Conservation (phyloP, 768 basidiomycete genomes). For the Lyophyllum decastes region DNA sequence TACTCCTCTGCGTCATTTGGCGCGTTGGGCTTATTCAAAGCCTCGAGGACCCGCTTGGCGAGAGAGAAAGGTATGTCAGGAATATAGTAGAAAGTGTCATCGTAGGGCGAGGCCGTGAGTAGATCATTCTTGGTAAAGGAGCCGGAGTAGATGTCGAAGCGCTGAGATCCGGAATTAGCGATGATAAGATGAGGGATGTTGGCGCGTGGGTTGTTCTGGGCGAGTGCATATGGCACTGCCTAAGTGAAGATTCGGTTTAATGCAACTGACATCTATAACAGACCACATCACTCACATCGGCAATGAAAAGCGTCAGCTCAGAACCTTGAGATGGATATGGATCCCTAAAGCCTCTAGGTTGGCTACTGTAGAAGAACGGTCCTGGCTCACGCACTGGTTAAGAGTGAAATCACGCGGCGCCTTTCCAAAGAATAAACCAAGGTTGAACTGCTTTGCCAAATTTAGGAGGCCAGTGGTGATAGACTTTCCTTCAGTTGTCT, state of each 20-base stretch:
- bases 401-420: constrained; percentile 79
- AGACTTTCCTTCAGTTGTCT: constrained; percentile 51
- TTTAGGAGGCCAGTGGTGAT: constrained; percentile 60
- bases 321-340: constrained; percentile 65
- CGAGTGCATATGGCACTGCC: constrained; percentile 58
- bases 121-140: constrained; percentile 82
- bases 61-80: constrained; percentile 49
- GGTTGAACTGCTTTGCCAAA: constrained; percentile 59
- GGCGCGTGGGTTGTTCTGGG: constrained; percentile 64
- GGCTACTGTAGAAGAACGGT: not conserved
- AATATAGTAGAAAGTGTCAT: constrained; percentile 64
- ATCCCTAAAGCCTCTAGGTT: constrained; percentile 37
- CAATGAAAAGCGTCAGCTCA: constrained; percentile 57
- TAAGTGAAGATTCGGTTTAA: constrained; percentile 17
- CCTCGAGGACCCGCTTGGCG: constrained; percentile 54
- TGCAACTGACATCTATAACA: not conserved
- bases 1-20: constrained; percentile 45
- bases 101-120: constrained; percentile 72
- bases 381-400: constrained; percentile 43
- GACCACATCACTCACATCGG: constrained; percentile 35
- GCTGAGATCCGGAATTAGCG: constrained; percentile 61
- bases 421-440: constrained; percentile 63
- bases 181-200: constrained; percentile 64
- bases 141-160: constrained; percentile 69
- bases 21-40: constrained; percentile 49